phyloP scores from a whole-genome alignment of 768 basidiomycete genomes.

The Amanita exitialis region DNA sequence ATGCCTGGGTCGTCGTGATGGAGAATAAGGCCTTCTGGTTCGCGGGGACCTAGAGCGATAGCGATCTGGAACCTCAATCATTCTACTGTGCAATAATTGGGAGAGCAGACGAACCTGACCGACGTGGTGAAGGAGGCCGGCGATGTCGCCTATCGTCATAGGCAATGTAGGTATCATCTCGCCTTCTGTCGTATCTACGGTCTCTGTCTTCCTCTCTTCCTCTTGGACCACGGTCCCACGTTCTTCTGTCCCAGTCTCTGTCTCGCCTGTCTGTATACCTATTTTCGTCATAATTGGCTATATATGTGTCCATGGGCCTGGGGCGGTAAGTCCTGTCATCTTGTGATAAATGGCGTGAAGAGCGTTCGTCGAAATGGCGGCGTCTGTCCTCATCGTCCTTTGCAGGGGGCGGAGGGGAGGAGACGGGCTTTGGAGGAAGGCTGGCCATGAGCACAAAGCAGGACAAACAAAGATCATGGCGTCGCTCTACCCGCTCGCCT shows the following conservation, averaged over 20 bases:
- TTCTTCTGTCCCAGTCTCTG: slow-evolving; percentile 11
- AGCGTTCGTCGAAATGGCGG: slow-evolving; percentile 14
- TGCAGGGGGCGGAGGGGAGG: slow-evolving; percentile 16
- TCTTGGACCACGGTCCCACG: slow-evolving; percentile 8
- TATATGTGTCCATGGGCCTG: slow-evolving; percentile 18
- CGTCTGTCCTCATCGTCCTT: slow-evolving; percentile 19
- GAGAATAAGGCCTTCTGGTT: slow-evolving; percentile 4
- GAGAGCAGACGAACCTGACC: neutral
- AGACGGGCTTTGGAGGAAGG: slow-evolving; percentile 31
- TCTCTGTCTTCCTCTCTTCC: slow-evolving; percentile 13
- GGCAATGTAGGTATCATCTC: slow-evolving; percentile 2
- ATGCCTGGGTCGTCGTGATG: neutral
- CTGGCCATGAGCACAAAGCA: slow-evolving; percentile 20
- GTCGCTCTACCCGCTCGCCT: slow-evolving; percentile 73
- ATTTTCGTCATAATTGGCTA: slow-evolving; percentile 16
- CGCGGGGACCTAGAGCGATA: slow-evolving; percentile 5
- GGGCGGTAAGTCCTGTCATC: slow-evolving; percentile 10
- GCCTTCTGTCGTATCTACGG: slow-evolving; percentile 9
- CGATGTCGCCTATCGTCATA: slow-evolving; percentile 2
- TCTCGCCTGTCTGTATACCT: slow-evolving; percentile 14
- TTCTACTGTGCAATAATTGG: neutral
- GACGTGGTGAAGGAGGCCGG: slow-evolving; percentile 1
- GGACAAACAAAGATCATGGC: slow-evolving; percentile 23
- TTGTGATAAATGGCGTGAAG: slow-evolving; percentile 13
- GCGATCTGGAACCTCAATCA: neutral